Evolutionary conservation across 495 filamentous ascomycete species (phyloP), one percentile per base, ranked within the genome.

Genomic region (Penicillium psychrofluorescens): DNA sequence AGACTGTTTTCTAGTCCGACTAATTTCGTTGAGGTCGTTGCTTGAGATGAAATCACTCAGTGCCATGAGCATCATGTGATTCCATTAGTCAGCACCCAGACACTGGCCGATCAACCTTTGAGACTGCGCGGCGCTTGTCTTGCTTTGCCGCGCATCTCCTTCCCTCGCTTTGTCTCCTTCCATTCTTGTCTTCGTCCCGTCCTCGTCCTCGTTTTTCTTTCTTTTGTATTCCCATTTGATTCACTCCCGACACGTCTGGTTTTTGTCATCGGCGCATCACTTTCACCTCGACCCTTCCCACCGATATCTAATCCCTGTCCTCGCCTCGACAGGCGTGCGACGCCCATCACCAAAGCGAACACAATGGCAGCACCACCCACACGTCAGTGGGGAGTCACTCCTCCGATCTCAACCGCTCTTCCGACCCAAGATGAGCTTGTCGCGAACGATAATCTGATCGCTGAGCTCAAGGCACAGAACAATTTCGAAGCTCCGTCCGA

Each of bases 401-500:
- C 82, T 44, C 84, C 92, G 13, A 88, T 98, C 35, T 92, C 90
- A 6, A 75, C 69, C 11, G 74, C 70, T 0, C 69, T 86, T 12
- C 94, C 94, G 11, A 90, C 85, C 11, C 70, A 80, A 34, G 66
- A 72, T 27, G 90, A 98, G 54, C 75, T 85, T 34, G 71, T 78
- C 45, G 75, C 84, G 11, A 90, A 88, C 57, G 79, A 86, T 44
- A 73, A 81, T 36, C 78, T 98, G 32, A 76, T 94, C 35, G 78
- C 83, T 12, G 90, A 95, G 61, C 68, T 98, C 43, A 74, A 72
- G 59, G 73, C 74, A 10, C 87, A 95, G 62, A 89, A 95, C 64
- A 95, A 91, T 43, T 98, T 95, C 51, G 91, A 97, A 60, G 77
- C 73, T 30, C 70, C 76, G 7, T 67, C 81, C 41, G 92, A 94